Base-by-base conservation (phyloP, 2,329 filamentous ascomycete genomes). In the Calonectria crousiana region DNA sequence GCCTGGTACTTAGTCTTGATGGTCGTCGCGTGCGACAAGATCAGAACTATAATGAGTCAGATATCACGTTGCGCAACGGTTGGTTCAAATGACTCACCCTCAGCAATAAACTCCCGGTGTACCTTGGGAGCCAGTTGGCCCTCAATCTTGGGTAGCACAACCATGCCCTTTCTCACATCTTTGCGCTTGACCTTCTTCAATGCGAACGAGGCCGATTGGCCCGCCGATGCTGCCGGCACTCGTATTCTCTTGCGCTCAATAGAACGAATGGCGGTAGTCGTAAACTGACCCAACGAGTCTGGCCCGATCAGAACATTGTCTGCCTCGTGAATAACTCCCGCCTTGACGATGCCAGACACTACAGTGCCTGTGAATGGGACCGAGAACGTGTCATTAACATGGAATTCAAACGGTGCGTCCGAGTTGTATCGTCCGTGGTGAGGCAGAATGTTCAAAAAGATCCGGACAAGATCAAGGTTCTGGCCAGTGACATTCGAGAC, bases 1-100 rank as follows among this genome's bases (percentile, higher is more conserved):
- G 97, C 97, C 87, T 99, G 97, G 78, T 99, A 99, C 81, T 95
- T 96, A 0, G 93, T 95, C 85, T 98, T 97, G 84, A 99, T 99
- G 53, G 97, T 99, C 0, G 97, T 99, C 0, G 96, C 95, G 81
- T 99, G 97, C 5, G 95, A 97, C 9, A 99, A 89, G 78, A 99
- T 98, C 28, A 99, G 89, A 1, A 99, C 97, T 92, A 72, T 0
- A 32, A 30, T 16, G 16, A 41, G n/a, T 30, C 28, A 73, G 79
- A 68, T 79, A 74, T 67, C 38, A 47, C 13, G 6, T 23, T 28
- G 13, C 34, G 2, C 26, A 47, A 10, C 28, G 26, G 30, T 34
- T 18, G 20, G 26, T 47, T 14, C 2, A 28, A 26, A 74, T 34
- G 30, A 74, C 84, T 78, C 85, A 93, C 92, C 92, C 85, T 96